Conservation (phyloP, 441 rosid species). For the Francoa sonchifolia region DNA sequence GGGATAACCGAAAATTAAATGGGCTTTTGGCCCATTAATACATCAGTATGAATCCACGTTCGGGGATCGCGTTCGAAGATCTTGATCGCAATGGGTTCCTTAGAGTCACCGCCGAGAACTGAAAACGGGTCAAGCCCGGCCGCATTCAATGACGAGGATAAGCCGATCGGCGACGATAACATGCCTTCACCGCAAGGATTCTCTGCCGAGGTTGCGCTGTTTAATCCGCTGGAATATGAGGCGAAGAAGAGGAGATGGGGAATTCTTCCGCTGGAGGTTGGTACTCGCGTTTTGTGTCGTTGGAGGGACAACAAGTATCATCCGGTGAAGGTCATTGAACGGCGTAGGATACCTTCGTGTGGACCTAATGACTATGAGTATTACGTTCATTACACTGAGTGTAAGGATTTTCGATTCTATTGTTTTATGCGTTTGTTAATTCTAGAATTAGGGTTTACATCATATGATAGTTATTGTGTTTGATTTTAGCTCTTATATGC, state of each 20-base stretch:
- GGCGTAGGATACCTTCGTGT: conserved; percentile 43
- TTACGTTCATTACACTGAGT: conserved; percentile 94
- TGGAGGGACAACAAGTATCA: conserved; percentile 96
- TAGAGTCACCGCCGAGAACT: conserved; percentile 38
- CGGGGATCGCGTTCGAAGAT: no score
- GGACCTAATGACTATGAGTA: conserved; percentile 78
- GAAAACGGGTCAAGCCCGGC: conserved; percentile 26
- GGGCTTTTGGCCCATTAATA: no score
- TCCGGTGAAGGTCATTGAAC: conserved; percentile 92
- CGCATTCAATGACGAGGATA: conserved; percentile 24
- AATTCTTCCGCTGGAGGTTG: conserved; percentile 77
- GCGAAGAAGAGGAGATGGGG: conserved; percentile 53
- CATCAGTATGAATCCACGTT: no score
- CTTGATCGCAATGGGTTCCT: conserved; percentile 80
- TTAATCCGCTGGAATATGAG: conserved; percentile 33
- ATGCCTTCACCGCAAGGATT: conserved; percentile 12
- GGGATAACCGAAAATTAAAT: no score
- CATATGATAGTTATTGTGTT: conserved; percentile 5
- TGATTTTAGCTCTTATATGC: no score
- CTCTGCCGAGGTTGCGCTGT: conserved; percentile 2
- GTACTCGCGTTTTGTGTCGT: conserved; percentile 90
- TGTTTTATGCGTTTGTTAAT: not conserved
- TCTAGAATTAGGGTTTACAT: no score
- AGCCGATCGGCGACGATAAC: conserved; percentile 4
- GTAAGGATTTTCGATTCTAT: conserved; percentile 28